Percentiles rank a stretch among this genome's conserved stretches.
Conservation (phyloP, 257 asterid genomes). For the Petrea volubilis region DNA sequence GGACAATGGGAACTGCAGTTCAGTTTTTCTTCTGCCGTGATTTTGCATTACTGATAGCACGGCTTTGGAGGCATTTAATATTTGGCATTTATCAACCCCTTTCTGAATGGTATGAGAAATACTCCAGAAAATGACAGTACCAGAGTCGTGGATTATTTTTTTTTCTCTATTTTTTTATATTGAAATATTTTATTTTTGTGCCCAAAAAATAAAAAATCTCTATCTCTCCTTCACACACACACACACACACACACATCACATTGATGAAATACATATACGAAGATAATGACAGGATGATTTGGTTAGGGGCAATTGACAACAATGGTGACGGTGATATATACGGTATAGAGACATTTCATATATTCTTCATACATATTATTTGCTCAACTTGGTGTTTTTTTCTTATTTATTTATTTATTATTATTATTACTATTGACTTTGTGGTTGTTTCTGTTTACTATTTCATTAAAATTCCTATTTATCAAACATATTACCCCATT, state of each 20-base stretch:
- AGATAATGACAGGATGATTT: conserved; percentile 14
- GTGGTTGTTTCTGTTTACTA: too few relatives aligned
- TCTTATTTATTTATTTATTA: too few relatives aligned
- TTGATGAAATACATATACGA: neutral
- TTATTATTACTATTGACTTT: too few relatives aligned
- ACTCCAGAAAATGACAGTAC: conserved; percentile 45
- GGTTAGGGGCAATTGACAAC: conserved; percentile 12
- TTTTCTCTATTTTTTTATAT: neutral
- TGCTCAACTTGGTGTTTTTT: neutral
- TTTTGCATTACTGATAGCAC: conserved; percentile 42
- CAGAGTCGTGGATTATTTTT: neutral
- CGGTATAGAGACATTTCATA: neutral
- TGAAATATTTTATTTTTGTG: neutral
- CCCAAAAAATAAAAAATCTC: neutral
- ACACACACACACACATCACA: neutral
- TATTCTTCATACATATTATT: neutral
- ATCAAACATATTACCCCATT: too few relatives aligned
- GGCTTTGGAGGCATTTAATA: conserved; percentile 37
- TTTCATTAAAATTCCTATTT: too few relatives aligned
- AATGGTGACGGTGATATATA: neutral
- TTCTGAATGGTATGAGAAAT: conserved; percentile 21
- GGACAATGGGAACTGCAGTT: conserved; percentile 7
- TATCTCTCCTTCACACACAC: neutral
- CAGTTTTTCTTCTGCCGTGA: conserved; percentile 23
- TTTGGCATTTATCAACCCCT: conserved; percentile 9